These are phyloP conservation scores for Cucurbita moschata DNA, from an alignment of 306 rosid genomes.

Conservation along the genomic window DNA sequence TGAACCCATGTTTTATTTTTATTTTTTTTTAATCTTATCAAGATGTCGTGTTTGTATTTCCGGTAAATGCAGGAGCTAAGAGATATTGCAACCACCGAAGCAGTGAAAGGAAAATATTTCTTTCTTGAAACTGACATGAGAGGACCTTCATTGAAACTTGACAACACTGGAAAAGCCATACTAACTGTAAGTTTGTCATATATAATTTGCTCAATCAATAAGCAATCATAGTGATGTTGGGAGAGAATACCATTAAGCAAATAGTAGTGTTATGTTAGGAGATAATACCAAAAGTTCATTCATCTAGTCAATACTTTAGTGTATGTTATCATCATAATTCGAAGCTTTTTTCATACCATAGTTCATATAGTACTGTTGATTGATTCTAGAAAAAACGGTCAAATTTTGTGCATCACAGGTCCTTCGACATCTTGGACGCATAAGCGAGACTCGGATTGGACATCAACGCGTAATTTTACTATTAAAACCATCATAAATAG, in stretches of 20 bases:
- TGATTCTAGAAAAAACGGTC: not conserved
- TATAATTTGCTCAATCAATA: not conserved
- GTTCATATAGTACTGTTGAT: not conserved
- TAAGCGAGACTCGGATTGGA: slow-evolving; percentile 69
- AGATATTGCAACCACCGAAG: slow-evolving; percentile 61
- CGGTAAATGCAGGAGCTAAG: slow-evolving; percentile 55
- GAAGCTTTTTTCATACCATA: not conserved
- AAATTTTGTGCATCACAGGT: slow-evolving; percentile 38
- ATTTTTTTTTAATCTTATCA: not conserved
- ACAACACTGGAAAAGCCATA: slow-evolving; percentile 83
- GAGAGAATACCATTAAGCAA: no score
- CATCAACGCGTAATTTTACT: slow-evolving; percentile 66
- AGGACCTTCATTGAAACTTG: slow-evolving; percentile 79
- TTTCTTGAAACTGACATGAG: slow-evolving; percentile 71
- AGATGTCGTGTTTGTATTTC: not conserved
- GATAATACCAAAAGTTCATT: not conserved
- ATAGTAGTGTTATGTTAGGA: not conserved
- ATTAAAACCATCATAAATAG: slow-evolving; percentile 40
- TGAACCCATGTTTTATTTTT: not conserved
- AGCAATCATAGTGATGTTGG: not conserved
- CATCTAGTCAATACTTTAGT: not conserved
- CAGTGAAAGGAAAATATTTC: slow-evolving; percentile 68
- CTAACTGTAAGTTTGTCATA: slow-evolving; percentile 39
- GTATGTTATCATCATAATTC: not conserved
- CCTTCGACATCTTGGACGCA: slow-evolving; percentile 88